phyloP scores from a whole-genome alignment of 495 filamentous ascomycete species.

The Aspergillus avenaceus region DNA sequence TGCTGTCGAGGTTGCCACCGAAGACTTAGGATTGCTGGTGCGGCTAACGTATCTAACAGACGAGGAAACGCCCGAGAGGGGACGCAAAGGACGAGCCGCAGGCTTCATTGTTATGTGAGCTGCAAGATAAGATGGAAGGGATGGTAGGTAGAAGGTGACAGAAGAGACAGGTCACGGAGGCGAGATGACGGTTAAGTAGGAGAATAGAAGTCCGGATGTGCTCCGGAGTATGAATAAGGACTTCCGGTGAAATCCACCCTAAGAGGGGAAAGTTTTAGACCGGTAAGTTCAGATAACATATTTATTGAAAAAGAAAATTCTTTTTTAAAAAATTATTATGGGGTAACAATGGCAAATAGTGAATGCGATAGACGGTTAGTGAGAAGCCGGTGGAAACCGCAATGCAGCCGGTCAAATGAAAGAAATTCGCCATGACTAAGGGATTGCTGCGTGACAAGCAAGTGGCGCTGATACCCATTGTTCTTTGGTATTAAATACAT shows the following conservation, averaged over 20 bases:
- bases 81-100: conserved; percentile 27
- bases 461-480: background rate
- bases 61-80: conserved; percentile 18
- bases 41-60: conserved; percentile 32
- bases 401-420: conserved; percentile 7
- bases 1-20: conserved; percentile 20
- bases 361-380: background rate
- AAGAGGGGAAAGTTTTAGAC: background rate
- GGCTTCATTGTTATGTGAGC: conserved; percentile 26
- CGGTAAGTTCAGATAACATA: background rate
- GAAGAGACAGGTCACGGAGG: background rate
- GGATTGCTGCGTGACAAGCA: background rate
- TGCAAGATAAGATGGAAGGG: background rate
- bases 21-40: conserved; percentile 36
- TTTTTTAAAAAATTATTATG: too few species aligned
- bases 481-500: background rate
- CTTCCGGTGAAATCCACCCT: background rate
- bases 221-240: background rate
- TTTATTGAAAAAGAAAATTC: too few species aligned
- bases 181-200: background rate
- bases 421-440: background rate
- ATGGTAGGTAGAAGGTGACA: background rate
- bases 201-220: background rate
- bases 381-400: conserved; percentile 20
- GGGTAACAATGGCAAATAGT: too few species aligned